A percentile compares a stretch with the other conserved stretches of the same genome.
Evolutionary conservation across 768 basidiomycete species (phyloP).

Genomic region (Leccinum fibrillosum): DNA sequence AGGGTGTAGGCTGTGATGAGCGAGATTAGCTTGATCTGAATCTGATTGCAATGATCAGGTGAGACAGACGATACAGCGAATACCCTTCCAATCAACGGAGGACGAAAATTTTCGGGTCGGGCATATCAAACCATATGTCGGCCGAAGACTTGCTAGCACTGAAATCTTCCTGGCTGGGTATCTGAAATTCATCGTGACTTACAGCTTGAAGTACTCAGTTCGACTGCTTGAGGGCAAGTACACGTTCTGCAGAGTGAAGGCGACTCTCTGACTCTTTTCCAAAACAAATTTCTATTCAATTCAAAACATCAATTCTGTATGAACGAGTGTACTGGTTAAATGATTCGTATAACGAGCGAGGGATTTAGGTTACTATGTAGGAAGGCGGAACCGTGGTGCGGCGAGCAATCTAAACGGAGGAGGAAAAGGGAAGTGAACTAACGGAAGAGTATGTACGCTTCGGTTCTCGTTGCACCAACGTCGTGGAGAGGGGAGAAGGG

Average conservation of each 20-base stretch:
- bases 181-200: slow-evolving; percentile 1
- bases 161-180: not conserved
- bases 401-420: slow-evolving; percentile 21
- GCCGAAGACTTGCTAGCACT: slow-evolving; percentile 3
- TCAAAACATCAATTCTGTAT: slow-evolving; percentile 14
- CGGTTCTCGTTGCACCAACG: slow-evolving; percentile 20
- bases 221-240: not conserved
- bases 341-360: slow-evolving; percentile 24
- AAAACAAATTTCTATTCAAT: slow-evolving; percentile 20
- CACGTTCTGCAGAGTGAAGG: not conserved
- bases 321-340: slow-evolving; percentile 28
- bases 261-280: not conserved
- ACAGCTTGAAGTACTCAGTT: not conserved
- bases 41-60: slow-evolving; percentile 16
- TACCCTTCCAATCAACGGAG: not conserved
- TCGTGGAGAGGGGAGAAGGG: slow-evolving; percentile 11
- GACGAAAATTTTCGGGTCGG: not conserved
- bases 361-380: slow-evolving; percentile 20
- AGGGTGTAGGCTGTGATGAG: not conserved
- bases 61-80: slow-evolving; percentile 2
- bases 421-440: slow-evolving; percentile 11
- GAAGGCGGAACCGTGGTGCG: slow-evolving; percentile 11
- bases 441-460: slow-evolving; percentile 19
- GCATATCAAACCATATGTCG: slow-evolving; percentile 4
- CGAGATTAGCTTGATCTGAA: not conserved